Base-by-base conservation (phyloP, 257 asterid species). In the Fraxinus quadrangulata region DNA sequence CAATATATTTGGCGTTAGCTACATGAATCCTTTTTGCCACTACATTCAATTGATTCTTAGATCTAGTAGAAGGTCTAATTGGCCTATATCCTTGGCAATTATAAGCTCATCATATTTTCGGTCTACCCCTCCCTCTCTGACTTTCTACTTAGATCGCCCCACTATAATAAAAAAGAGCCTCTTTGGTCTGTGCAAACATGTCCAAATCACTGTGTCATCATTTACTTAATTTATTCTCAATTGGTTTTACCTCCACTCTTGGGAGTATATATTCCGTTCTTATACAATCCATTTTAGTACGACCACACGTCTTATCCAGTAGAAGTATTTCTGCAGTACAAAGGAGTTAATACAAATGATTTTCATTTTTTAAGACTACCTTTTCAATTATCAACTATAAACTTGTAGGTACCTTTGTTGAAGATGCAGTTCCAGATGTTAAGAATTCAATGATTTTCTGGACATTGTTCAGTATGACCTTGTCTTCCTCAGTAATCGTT, bases 401-500 rank as follows among this genome's bases (percentile, higher is more conserved):
- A 61, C 11, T 67, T 37, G 71, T 16, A 42, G 6, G 80, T 89
- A 95, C 99, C 97, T 89, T 83, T 33, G 93, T 83, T 39, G 97
- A 80, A 71, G 85, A 68, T 37, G 88, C 77, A 82, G 83, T 84
- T 81, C 98, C 99, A 56, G 92, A 90, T 40, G 95, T 88, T 81
- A 96, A 88, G 86, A 96, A 96, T 61, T 83, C 88, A 14, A 90
- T 61, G 56, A 93, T 80, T 82, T 87, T 93, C 84, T 96, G 97
- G 75, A 93, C 99, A 75, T 96, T 96, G 89, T 92, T 93, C 66
- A 96, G 81, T 79, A 93, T 90, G 86, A 90, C 77, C 86, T 79
- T 88, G 88, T 96, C 99, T 84, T 96, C 99, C 87, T 90, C 96
- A 0, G 91, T 92, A 80, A 96, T 81, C 24, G 96, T 80, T 30